Conservation (phyloP, 2,329 filamentous ascomycete species). For the Pseudonectria buxi region DNA sequence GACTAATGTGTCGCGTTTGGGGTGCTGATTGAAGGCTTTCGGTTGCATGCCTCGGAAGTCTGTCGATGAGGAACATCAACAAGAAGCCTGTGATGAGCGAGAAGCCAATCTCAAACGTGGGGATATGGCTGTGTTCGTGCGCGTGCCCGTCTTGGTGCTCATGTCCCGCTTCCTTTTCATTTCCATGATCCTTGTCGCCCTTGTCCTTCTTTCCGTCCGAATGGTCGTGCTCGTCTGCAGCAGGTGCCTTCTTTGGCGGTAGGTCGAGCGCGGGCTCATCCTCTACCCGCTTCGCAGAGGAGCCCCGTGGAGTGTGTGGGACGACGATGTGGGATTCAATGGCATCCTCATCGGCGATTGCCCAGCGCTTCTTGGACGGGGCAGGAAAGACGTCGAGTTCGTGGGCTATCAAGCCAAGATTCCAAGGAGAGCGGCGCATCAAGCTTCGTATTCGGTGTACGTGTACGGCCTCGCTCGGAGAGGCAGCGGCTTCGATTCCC, state of each 20-base stretch:
- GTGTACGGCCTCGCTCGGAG: conserved; percentile 36
- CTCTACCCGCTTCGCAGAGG: conserved; percentile 6
- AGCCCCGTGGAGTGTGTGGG: not conserved
- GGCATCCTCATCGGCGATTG: conserved; percentile 2
- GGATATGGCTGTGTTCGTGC: conserved; percentile 35
- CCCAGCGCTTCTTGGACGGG: conserved; percentile 8
- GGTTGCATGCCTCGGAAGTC: conserved; percentile 66
- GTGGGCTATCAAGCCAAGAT: conserved; percentile 17
- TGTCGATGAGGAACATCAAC: conserved; percentile 94
- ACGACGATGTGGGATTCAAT: not conserved
- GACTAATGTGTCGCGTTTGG: conserved; percentile 75
- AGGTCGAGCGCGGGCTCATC: conserved; percentile 7
- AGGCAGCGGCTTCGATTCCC: conserved; percentile 84
- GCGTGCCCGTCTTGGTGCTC: conserved; percentile 30
- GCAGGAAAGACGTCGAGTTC: conserved; percentile 19
- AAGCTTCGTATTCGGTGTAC: conserved; percentile 29
- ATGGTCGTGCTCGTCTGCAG: conserved; percentile 25
- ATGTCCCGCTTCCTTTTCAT: conserved; percentile 3
- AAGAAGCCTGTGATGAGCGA: conserved; percentile 84
- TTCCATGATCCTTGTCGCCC: too few relatives aligned
- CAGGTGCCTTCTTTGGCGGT: not conserved
- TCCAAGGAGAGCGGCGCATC: conserved; percentile 27
- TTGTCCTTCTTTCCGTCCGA: conserved; percentile 17
- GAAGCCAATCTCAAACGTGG: conserved; percentile 75
- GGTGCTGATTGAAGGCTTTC: conserved; percentile 58